Percentiles rank a stretch among this genome's conserved stretches.
These are phyloP conservation scores for Coemansia sp. DNA, from an alignment of 192 early-diverging fungal genomes.

Conservation along the genomic window DNA sequence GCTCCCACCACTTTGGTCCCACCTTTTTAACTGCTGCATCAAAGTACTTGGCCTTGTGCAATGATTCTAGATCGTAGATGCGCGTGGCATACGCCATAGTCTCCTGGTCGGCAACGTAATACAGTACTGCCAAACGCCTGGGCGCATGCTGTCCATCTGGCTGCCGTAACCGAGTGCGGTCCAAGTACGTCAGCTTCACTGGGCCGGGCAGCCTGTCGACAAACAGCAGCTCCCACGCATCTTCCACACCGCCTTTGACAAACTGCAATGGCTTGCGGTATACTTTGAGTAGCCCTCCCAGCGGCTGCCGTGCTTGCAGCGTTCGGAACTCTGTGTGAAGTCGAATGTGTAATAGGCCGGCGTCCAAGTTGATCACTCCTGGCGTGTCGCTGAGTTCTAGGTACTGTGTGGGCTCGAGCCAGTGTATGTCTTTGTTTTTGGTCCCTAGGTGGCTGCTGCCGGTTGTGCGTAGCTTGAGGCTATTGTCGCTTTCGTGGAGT, in stretches of 20 bases:
- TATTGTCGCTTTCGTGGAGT: slow-evolving; percentile 37
- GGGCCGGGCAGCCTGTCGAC: slow-evolving; percentile 47
- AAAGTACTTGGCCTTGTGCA: slow-evolving; percentile 16
- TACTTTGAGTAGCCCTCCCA: slow-evolving; percentile 45
- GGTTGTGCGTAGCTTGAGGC: slow-evolving; percentile 28
- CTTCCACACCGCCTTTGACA: slow-evolving; percentile 7
- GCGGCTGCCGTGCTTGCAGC: slow-evolving; percentile 21
- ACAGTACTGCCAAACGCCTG: slow-evolving; percentile 40
- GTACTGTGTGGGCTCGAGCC: slow-evolving; percentile 41
- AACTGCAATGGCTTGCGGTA: slow-evolving; percentile 42
- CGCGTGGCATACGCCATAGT: slow-evolving; percentile 28
- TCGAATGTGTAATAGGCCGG: slow-evolving; percentile 39
- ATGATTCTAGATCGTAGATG: slow-evolving; percentile 43
- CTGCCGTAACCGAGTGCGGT: slow-evolving; percentile 42
- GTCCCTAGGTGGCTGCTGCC: slow-evolving; percentile 16
- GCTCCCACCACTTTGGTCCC: slow-evolving; percentile 26
- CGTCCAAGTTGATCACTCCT: slow-evolving; percentile 24
- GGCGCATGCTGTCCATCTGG: slow-evolving; percentile 31
- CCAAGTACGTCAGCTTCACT: slow-evolving; percentile 32
- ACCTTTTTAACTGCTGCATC: slow-evolving; percentile 7
- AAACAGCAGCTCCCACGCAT: slow-evolving; percentile 48
- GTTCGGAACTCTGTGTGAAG: slow-evolving; percentile 47
- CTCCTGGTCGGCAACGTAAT: slow-evolving; percentile 38
- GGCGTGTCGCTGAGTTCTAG: not conserved
- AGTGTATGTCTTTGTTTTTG: slow-evolving; percentile 36